Percentiles rank a stretch among this genome's conserved stretches.
Conservation (phyloP, 2,329 filamentous ascomycete species). For the Clathrospora elynae region DNA sequence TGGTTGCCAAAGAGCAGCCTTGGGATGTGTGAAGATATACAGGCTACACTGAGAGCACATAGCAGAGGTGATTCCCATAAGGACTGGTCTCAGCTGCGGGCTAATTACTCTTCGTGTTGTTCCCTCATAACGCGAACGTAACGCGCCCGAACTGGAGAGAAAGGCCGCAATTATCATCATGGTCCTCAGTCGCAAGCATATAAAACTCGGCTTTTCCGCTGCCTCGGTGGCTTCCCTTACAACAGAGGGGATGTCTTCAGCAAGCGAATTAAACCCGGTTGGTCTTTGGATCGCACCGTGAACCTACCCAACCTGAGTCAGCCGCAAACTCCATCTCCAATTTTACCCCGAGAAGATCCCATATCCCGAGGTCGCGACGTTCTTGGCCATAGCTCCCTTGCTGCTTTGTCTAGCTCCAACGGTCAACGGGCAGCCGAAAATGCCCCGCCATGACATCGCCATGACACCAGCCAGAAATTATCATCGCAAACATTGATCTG, state of each 20-base stretch:
- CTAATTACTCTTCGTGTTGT: too few relatives aligned
- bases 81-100: too few relatives aligned
- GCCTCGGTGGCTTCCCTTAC: neutral
- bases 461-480: slow-evolving; percentile 31
- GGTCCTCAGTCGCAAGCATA: slow-evolving; percentile 23
- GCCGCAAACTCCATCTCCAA: neutral
- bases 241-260: neutral
- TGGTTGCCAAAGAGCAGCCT: too few relatives aligned
- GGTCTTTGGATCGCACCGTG: too few relatives aligned
- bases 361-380: slow-evolving; percentile 12
- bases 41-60: too few relatives aligned
- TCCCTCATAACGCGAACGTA: too few relatives aligned
- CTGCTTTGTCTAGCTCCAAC: slow-evolving; percentile 15
- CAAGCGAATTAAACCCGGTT: too few relatives aligned
- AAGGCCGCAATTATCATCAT: slow-evolving; percentile 24
- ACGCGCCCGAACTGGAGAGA: too few relatives aligned
- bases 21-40: too few relatives aligned
- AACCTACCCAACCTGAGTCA: slow-evolving; percentile 4
- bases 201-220: slow-evolving; percentile 11
- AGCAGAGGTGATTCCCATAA: too few relatives aligned
- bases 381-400: slow-evolving; percentile 17
- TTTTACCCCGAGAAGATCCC: too few relatives aligned
- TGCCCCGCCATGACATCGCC: slow-evolving; percentile 36
- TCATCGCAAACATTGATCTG: slow-evolving; percentile 23
- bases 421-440: slow-evolving; percentile 10